phyloP scores from a whole-genome alignment of 805 yeast genomes.

The Sugiyamaella mastotermitis region DNA sequence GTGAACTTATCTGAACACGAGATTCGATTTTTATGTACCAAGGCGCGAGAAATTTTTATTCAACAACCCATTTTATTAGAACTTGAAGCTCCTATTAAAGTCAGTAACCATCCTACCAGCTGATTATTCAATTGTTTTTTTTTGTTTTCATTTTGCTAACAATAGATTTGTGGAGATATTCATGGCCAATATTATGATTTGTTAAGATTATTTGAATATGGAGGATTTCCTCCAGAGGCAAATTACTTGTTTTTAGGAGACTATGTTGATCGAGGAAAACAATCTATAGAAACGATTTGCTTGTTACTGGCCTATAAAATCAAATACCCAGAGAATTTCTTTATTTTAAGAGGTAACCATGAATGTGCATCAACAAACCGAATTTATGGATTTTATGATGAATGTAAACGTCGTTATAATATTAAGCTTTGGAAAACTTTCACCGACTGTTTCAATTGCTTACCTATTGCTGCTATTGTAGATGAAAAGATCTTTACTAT shows the following conservation, averaged over 20 bases:
- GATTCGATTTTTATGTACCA: constrained; percentile 91
- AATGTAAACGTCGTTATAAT: constrained; percentile 96
- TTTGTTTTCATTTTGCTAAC: constrained; percentile 1
- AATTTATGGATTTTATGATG: constrained; percentile 97
- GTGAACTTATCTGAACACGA: constrained; percentile 91
- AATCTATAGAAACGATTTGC: constrained; percentile 93
- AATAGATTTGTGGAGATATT: constrained; percentile 78
- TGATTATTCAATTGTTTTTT: neutral
- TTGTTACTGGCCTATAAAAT: constrained; percentile 90
- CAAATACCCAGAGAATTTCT: constrained; percentile 96
- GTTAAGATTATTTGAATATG: constrained; percentile 91
- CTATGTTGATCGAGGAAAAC: constrained; percentile 98
- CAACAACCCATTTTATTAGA: constrained; percentile 95
- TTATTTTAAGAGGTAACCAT: constrained; percentile 95
- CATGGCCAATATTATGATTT: constrained; percentile 98
- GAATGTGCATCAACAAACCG: constrained; percentile 98
- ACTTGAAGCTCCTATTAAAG: constrained; percentile 94
- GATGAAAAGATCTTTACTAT: constrained; percentile 97
- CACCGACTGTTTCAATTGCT: constrained; percentile 96
- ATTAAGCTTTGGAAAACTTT: constrained; percentile 98
- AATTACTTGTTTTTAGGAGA: constrained; percentile 94
- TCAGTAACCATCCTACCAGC: constrained; percentile 43
- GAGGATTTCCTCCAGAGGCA: constrained; percentile 99
- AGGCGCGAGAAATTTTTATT: constrained; percentile 96
- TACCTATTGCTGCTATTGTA: constrained; percentile 96